Base-by-base conservation (phyloP, 208 protist species). In the Acanthamoeba triangularis region DNA sequence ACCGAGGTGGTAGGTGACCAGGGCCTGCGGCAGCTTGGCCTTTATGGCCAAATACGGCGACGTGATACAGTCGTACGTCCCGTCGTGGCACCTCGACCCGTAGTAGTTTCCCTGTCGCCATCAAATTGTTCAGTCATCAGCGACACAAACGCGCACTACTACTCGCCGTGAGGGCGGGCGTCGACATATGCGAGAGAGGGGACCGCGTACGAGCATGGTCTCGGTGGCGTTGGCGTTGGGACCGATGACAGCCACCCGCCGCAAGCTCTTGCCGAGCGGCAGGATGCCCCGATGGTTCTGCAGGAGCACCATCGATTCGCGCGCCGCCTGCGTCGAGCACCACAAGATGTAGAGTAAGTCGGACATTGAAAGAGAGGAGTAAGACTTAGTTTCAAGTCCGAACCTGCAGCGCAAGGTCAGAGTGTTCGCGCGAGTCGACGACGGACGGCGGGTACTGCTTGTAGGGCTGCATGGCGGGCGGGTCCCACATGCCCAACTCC, bases 401-500 rank as follows among this genome's bases (percentile, higher is more conserved):
- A 16, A 84, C 76, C 76, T 87, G 35, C 14, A 93, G 72, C 8
- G 95, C 85, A n/a, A 80, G 56, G 10, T 35, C 90, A 6, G 61
- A 76, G 90, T 96, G 95, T 20, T 74, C 85, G 28, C 13, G 20
- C 8, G 56, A 94, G 25, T 61, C 82, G 54, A 95, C 82, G 13
- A 85, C 85, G 37, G 49, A 63, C 33, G 80, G 74, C 35, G 69
- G 56, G 37, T 87, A 56, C 6, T 96, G 59, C 65, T 52, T 95
- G 90, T 93, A 95, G 56, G 95, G 95, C 80, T 96, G 95, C 10
- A 2, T 20, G n/a, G 85, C 41, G 63, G 37, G 11, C 30, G 95
- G 95, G 80, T 96, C 95, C 54, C 93, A 96, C 78, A 95, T 44
- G 16, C 95, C 95, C 47, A 96, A 37, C 61, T 95, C 72, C 44